These are phyloP conservation scores for Medicago ruthenica DNA, from an alignment of 306 rosid species.

Conservation along the genomic window DNA sequence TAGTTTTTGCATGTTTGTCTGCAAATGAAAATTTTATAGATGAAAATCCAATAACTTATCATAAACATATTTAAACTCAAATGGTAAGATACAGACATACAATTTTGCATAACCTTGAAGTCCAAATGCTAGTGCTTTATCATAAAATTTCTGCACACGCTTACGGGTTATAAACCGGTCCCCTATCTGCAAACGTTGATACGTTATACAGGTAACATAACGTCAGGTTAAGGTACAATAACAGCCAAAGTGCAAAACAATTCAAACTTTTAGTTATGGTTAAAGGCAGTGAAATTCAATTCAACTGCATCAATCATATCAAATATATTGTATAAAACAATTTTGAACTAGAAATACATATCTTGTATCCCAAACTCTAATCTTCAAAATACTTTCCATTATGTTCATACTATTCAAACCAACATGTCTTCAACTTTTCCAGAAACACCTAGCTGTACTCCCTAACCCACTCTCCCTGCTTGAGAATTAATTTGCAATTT, in stretches of 20 bases:
- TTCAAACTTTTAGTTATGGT: conserved; percentile 23
- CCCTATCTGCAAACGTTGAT: conserved; percentile 68
- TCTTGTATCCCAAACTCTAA: conserved; percentile 9
- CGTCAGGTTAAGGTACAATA: conserved; percentile 34
- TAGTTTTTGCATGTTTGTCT: conserved; percentile 23
- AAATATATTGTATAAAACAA: conserved; percentile 20
- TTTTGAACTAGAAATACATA: conserved; percentile 31
- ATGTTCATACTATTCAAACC: neutral
- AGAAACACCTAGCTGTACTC: neutral
- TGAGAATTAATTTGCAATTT: neutral
- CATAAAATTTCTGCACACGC: conserved; percentile 83
- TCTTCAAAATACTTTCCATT: conserved; percentile 19
- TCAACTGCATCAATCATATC: conserved; percentile 14
- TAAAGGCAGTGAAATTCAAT: conserved; percentile 27
- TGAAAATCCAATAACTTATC: conserved; percentile 30
- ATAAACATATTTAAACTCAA: conserved; percentile 21
- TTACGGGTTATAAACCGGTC: conserved; percentile 89
- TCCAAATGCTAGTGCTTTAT: conserved; percentile 82
- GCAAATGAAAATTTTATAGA: conserved; percentile 15
- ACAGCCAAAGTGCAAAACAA: conserved; percentile 28
- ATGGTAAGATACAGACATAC: conserved; percentile 59
- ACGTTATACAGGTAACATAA: conserved; percentile 35
- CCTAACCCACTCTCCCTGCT: neutral
- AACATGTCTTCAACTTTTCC: conserved; percentile 1
- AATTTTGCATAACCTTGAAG: conserved; percentile 91